Evolutionary conservation across 2,329 filamentous ascomycete species (phyloP).

Genomic region (Colletotrichum lupini): DNA sequence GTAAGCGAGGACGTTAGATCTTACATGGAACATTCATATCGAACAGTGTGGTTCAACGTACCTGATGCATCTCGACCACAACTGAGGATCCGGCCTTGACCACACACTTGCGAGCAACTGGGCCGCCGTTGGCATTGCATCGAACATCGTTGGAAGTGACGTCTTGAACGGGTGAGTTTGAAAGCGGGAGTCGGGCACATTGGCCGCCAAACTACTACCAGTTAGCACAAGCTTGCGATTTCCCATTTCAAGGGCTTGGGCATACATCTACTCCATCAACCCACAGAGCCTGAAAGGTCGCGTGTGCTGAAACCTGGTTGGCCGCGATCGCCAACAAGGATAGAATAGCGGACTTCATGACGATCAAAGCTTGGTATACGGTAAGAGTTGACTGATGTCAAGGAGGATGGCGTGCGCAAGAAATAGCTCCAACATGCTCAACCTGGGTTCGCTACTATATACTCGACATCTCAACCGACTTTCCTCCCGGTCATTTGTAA

Average conservation of each 20-base stretch:
- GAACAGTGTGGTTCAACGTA: conserved; percentile 18
- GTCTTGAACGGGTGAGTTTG: conserved; percentile 55
- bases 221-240: neutral
- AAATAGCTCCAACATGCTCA: neutral
- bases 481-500: neutral
- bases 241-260: conserved; percentile 32
- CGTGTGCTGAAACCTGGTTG: conserved; percentile 55
- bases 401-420: neutral
- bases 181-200: conserved; percentile 33
- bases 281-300: conserved; percentile 63
- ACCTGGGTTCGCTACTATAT: conserved; percentile 10
- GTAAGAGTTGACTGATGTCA: neutral
- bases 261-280: conserved; percentile 52
- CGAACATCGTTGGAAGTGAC: conserved; percentile 52
- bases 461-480: neutral
- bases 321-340: conserved; percentile 47
- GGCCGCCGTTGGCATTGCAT: conserved; percentile 53
- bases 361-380: conserved; percentile 17
- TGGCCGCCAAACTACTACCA: conserved; percentile 35
- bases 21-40: neutral
- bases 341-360: conserved; percentile 50
- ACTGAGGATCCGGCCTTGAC: conserved; percentile 53
- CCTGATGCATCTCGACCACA: conserved; percentile 61
- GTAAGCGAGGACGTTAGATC: neutral
- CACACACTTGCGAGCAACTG: conserved; percentile 54